Conservation (phyloP, 352 stramenopile species). For the Globisporangium carolinianum region DNA sequence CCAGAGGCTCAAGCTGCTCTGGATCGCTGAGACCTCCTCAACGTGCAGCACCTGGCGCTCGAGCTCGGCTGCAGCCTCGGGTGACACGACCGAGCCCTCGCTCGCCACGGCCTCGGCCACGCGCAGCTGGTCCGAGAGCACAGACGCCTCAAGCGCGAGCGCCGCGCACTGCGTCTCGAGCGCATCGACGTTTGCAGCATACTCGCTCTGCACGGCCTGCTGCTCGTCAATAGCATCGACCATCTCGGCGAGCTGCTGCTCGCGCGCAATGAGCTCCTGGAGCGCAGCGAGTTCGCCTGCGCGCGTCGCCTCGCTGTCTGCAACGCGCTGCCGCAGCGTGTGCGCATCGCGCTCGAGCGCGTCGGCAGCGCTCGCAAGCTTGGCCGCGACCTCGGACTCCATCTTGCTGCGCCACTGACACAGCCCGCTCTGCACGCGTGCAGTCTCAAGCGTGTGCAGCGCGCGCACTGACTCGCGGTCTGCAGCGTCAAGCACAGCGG, state of each 20-base stretch:
- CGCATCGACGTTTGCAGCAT: constrained; percentile 38
- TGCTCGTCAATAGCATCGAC: constrained; percentile 80
- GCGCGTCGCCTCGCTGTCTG: constrained; percentile 28
- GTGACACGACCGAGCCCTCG: constrained; percentile 8
- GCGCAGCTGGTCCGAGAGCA: constrained; percentile 52
- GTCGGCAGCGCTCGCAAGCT: constrained; percentile 24
- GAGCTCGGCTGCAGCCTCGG: constrained; percentile 23
- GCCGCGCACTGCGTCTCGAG: constrained; percentile 56
- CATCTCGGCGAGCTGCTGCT: constrained; percentile 59
- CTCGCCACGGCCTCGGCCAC: constrained; percentile 39
- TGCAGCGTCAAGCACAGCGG: constrained; percentile 25
- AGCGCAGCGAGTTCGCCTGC: constrained; percentile 53
- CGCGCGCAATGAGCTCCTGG: constrained; percentile 57
- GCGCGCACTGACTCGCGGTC: constrained; percentile 31
- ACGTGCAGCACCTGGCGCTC: constrained; percentile 36
- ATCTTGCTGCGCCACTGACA: constrained; percentile 58
- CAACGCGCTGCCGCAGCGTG: constrained; percentile 28
- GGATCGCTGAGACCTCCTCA: constrained; percentile 50
- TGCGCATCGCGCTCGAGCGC: constrained; percentile 40
- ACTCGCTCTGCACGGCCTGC: constrained; percentile 56
- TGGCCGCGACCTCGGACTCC: constrained; percentile 37
- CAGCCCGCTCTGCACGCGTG: constrained; percentile 46
- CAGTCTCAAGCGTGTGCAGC: constrained; percentile 36
- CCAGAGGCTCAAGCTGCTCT: constrained; percentile 46
- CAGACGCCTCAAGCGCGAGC: constrained; percentile 57